These are phyloP conservation scores for Phaeolepiota aurea DNA, from an alignment of 768 basidiomycete genomes.

Conservation along the genomic window DNA sequence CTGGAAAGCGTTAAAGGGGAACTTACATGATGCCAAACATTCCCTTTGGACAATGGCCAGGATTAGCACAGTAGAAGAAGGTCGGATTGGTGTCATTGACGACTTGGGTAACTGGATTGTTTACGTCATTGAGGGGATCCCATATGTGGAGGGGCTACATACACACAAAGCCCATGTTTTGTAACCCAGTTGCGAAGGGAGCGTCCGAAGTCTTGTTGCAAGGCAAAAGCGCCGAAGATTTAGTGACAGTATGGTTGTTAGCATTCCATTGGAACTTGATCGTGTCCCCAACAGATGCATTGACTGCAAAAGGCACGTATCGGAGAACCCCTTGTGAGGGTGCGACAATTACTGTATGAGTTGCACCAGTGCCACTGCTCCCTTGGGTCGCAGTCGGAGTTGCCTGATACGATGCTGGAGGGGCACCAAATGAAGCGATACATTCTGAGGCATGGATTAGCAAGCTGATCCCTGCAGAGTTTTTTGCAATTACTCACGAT, in stretches of 20 bases:
- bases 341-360: conserved; percentile 73
- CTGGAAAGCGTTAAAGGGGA: too few relatives aligned
- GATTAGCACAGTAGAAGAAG: conserved; percentile 69
- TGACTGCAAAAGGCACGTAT: conserved; percentile 66
- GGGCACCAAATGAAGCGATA: conserved; percentile 45
- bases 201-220: conserved; percentile 65
- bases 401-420: conserved; percentile 17
- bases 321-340: conserved; percentile 70
- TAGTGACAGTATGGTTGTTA: conserved; percentile 78
- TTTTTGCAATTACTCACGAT: conserved; percentile 56
- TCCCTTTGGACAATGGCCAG: conserved; percentile 70
- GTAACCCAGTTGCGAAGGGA: conserved; percentile 59
- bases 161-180: conserved; percentile 59
- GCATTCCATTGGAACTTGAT: conserved; percentile 73
- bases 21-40: conserved; percentile 76
- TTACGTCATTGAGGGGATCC: conserved; percentile 4
- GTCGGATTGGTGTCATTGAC: conserved; percentile 69
- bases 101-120: conserved; percentile 47
- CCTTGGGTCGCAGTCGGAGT: conserved; percentile 20
- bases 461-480: conserved; percentile 1
- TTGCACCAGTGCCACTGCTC: conserved; percentile 41
- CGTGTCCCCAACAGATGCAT: conserved; percentile 72
- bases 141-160: conserved; percentile 13
- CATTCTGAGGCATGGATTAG: conserved; percentile 47
- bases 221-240: conserved; percentile 53